These are phyloP conservation scores for Hippophae gyantsensis DNA, from an alignment of 306 rosid genomes.

Conservation along the genomic window DNA sequence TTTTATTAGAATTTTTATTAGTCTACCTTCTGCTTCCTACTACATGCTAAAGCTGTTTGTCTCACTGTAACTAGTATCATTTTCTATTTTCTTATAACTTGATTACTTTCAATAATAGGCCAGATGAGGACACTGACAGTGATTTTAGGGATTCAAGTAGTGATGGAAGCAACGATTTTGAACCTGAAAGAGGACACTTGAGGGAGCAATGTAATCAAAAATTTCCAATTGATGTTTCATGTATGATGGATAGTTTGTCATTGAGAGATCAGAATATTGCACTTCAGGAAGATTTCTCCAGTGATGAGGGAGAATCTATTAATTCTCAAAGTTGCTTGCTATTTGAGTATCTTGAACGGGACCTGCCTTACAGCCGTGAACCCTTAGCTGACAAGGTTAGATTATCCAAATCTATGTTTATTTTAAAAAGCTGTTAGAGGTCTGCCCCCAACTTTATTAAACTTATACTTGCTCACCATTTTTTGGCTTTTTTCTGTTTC, in stretches of 20 bases:
- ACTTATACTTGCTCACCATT: conserved; percentile 8
- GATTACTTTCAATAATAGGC: conserved; percentile 22
- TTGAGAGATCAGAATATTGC: conserved; percentile 27
- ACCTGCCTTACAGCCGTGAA: conserved; percentile 73
- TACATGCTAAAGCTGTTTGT: too few relatives aligned
- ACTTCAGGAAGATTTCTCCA: conserved; percentile 48
- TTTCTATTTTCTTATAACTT: too few relatives aligned
- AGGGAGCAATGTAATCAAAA: conserved; percentile 22
- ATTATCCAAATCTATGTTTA: conserved; percentile 8
- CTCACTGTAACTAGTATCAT: too few relatives aligned
- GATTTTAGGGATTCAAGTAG: conserved; percentile 76
- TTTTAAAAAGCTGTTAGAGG: conserved; percentile 5
- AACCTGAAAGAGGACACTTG: conserved; percentile 33
- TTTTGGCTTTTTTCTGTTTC: too few relatives aligned
- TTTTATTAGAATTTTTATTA: too few relatives aligned
- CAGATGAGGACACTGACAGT: conserved; percentile 47
- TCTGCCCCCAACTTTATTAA: conserved; percentile 14
- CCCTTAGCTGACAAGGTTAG: conserved; percentile 80
- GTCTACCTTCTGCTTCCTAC: too few relatives aligned
- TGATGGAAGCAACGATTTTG: conserved; percentile 71
- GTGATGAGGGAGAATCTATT: conserved; percentile 61
- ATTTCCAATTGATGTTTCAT: conserved; percentile 21
- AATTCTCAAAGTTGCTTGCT: conserved; percentile 41
- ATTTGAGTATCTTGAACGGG: conserved; percentile 68
- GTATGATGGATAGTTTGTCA: conserved; percentile 36